Evolutionary conservation across 805 yeast species (phyloP).

Genomic region (Saturnispora mendoncae): DNA sequence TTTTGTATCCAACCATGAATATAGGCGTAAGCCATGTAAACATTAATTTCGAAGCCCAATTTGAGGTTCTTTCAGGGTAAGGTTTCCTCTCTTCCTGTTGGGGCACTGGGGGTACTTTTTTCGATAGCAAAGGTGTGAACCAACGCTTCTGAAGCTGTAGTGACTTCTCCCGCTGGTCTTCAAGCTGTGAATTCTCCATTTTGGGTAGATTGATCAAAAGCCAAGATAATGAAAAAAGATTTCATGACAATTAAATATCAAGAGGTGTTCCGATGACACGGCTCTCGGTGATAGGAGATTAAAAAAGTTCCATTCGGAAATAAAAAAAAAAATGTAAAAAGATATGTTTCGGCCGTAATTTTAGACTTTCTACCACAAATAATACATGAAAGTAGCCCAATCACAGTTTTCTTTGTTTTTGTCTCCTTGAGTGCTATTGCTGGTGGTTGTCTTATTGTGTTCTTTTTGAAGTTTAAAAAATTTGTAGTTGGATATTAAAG

Average conservation of each 20-base stretch:
- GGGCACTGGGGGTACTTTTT: constrained; percentile 43
- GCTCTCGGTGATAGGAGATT: not conserved
- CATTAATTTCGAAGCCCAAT: constrained; percentile 36
- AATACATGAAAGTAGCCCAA: too few species aligned
- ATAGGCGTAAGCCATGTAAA: constrained; percentile 66
- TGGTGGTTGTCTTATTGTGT: too few species aligned
- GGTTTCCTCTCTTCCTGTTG: constrained; percentile 39
- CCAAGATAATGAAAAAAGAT: too few species aligned
- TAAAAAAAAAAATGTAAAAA: too few species aligned
- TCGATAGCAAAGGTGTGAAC: constrained; percentile 42
- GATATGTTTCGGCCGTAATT: too few species aligned
- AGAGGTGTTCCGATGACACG: not conserved
- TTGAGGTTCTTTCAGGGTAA: constrained; percentile 40
- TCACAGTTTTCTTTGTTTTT: too few species aligned
- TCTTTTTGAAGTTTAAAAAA: too few species aligned
- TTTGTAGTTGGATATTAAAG: not conserved
- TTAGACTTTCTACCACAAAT: too few species aligned
- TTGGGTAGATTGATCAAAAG: too few species aligned
- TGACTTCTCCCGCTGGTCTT: not conserved
- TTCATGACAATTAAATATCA: not conserved
- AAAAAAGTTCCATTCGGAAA: too few species aligned
- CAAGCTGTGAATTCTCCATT: not conserved
- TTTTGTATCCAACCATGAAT: constrained; percentile 57
- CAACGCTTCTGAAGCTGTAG: constrained; percentile 34
- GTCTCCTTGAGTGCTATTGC: too few species aligned